phyloP scores from a whole-genome alignment of 805 yeast genomes.

The Debaryomyces hansenii region DNA sequence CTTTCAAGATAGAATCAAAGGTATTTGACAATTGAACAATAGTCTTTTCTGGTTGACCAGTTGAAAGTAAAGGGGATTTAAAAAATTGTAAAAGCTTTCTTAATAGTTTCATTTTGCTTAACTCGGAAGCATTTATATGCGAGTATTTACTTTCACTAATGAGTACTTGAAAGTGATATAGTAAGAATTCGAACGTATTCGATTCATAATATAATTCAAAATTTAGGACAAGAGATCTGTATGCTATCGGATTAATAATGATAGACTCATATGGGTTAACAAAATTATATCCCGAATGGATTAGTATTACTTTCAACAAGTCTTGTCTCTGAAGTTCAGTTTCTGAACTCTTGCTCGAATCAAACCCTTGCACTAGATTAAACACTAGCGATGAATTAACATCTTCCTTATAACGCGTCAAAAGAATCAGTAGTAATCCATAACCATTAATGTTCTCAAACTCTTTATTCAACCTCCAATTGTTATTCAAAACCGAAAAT shows the following conservation, averaged over 20 bases:
- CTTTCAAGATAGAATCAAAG: conserved; percentile 20
- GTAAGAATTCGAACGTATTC: conserved; percentile 51
- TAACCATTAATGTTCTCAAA: conserved; percentile 63
- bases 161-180: conserved; percentile 60
- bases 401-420: conserved; percentile 44
- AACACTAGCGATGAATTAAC: conserved; percentile 15
- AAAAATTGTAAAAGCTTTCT: conserved; percentile 50
- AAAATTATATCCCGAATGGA: conserved; percentile 57
- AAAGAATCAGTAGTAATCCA: conserved; percentile 53
- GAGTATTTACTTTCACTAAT: conserved; percentile 52
- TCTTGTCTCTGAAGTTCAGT: conserved; percentile 16
- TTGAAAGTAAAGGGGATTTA: conserved; percentile 28
- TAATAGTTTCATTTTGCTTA: conserved; percentile 52
- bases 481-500: conserved; percentile 42
- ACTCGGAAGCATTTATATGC: conserved; percentile 50
- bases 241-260: conserved; percentile 56
- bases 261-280: conserved; percentile 54
- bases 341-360: conserved; percentile 5
- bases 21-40: conserved; percentile 18
- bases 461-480: conserved; percentile 55
- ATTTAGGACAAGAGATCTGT: conserved; percentile 49
- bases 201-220: conserved; percentile 66
- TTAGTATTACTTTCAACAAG: conserved; percentile 49
- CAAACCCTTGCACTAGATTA: conserved; percentile 7
- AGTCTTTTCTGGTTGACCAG: conserved; percentile 5